These are phyloP conservation scores for Corchorus olitorius DNA, from an alignment of 345 rosid species.

Conservation along the genomic window DNA sequence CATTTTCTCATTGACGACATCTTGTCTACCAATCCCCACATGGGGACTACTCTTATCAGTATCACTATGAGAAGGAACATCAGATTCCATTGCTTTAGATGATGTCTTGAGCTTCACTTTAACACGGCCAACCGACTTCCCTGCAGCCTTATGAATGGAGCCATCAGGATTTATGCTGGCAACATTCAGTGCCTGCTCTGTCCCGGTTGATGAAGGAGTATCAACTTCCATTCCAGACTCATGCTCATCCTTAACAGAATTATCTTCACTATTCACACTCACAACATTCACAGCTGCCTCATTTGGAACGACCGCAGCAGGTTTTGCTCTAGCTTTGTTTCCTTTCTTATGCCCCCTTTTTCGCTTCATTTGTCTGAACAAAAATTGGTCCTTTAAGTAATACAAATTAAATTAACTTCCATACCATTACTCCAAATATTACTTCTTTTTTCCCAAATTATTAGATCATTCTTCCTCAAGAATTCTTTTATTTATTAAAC, in stretches of 20 bases:
- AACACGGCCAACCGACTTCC: conserved; percentile 57
- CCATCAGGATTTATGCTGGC: conserved; percentile 57
- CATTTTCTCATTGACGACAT: conserved; percentile 44
- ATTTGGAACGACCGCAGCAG: conserved; percentile 15
- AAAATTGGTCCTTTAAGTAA: conserved; percentile 9
- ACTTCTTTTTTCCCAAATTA: background rate
- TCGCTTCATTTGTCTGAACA: conserved; percentile 56
- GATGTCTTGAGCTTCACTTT: conserved; percentile 85
- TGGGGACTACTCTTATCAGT: conserved; percentile 59
- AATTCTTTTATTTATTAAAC: background rate
- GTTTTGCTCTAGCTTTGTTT: conserved; percentile 39
- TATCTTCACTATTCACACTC: conserved; percentile 39
- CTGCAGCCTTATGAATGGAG: conserved; percentile 46
- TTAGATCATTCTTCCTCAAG: background rate
- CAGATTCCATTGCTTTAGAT: conserved; percentile 52
- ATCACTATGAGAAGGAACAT: conserved; percentile 46
- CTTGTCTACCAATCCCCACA: conserved; percentile 49
- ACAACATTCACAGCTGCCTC: conserved; percentile 30
- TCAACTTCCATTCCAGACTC: conserved; percentile 67
- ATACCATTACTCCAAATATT: background rate
- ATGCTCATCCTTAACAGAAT: conserved; percentile 49
- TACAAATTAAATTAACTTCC: background rate
- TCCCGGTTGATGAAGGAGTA: conserved; percentile 67
- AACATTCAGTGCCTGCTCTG: conserved; percentile 56
- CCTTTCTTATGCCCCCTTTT: conserved; percentile 72